Base-by-base conservation (phyloP, 2,329 filamentous ascomycete genomes). In the Colletotrichum melonis region DNA sequence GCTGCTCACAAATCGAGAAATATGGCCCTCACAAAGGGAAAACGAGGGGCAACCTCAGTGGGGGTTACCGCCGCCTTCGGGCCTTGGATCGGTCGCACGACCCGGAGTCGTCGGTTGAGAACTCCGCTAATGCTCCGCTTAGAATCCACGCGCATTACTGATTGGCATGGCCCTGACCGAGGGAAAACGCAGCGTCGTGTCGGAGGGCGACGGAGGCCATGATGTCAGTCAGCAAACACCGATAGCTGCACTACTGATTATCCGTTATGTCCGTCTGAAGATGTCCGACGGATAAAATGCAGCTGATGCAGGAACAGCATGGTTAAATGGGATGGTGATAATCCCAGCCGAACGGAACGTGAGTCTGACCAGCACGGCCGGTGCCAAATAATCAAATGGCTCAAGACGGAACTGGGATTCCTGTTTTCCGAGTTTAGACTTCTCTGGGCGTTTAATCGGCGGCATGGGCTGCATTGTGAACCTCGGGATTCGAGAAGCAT, bases 71-170 rank as follows among this genome's bases (percentile, higher is more conserved):
- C 66, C 70, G 70, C 46, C 70, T 73, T 73, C 70, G 67, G 70
- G 70, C 70, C 70, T 73, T 70, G 70, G 60, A 60, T 66, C 67
- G 67, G 67, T 62, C 49, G 42, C 67, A 65, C 55, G 56, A 57
- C 46, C 67, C 67, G 71, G 71, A 73, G 60, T 60, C 62, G 35
- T 73, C 71, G 67, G 71, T 71, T 71, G 56, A 26, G 59, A 71
- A 66, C 60, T 58, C 71, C 71, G 71, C 71, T 62, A 58, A 46
- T 71, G 67, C 71, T 73, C 67, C 71, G 67, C 71, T 73, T 19
- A 52, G 49, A 73, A 73, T 52, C 71, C 71, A 73, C 71, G 60
- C 67, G 56, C 70, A 73, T 62, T 69, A 59, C 55, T 70, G 60
- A 71, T 62, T 66, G 67, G 59, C 67, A 73, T 65, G 70, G 70